A percentile compares a stretch with the other conserved stretches of the same genome.
phyloP scores from a whole-genome alignment of 331 rosid species.

The Saraca asoca region DNA sequence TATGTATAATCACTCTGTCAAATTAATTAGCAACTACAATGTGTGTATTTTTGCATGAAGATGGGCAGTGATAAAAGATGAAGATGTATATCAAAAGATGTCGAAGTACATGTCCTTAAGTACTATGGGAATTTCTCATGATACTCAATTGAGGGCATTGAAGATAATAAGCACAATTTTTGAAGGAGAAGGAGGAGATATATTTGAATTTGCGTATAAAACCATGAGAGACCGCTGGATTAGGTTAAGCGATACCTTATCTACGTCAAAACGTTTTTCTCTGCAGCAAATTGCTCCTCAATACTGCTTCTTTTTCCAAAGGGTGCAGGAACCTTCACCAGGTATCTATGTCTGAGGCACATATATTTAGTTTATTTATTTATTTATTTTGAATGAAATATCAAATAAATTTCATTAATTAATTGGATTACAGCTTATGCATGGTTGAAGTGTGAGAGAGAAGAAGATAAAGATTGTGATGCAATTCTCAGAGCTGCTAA shows the following conservation, averaged over 20 bases:
- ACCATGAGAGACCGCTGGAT: slow-evolving; percentile 37
- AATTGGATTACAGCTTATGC: slow-evolving; percentile 43
- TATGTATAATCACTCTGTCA: no score
- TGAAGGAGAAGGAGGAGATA: slow-evolving; percentile 21
- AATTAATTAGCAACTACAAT: neutral
- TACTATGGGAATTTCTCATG: slow-evolving; percentile 41
- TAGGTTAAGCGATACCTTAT: slow-evolving; percentile 22
- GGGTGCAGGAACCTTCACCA: slow-evolving; percentile 40
- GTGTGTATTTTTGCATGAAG: slow-evolving; percentile 3
- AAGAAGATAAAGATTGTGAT: slow-evolving; percentile 43
- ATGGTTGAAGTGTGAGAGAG: slow-evolving; percentile 50
- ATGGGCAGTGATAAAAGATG: slow-evolving; percentile 54
- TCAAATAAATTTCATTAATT: no score
- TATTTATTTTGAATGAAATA: no score
- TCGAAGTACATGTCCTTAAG: neutral
- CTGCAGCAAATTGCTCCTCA: slow-evolving; percentile 33
- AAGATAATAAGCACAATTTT: slow-evolving; percentile 38
- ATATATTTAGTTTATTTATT: neutral
- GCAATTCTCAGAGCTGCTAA: slow-evolving; percentile 33
- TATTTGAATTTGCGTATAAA: slow-evolving; percentile 42
- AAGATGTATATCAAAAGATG: slow-evolving; percentile 40
- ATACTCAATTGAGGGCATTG: slow-evolving; percentile 46
- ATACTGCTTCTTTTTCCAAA: slow-evolving; percentile 27
- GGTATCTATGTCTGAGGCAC: slow-evolving; percentile 19
- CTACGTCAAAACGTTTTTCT: slow-evolving; percentile 43